Percentiles rank a stretch among this genome's conserved stretches.
phyloP scores from a whole-genome alignment of 148 eudicot species.

The Cornus suecica region DNA sequence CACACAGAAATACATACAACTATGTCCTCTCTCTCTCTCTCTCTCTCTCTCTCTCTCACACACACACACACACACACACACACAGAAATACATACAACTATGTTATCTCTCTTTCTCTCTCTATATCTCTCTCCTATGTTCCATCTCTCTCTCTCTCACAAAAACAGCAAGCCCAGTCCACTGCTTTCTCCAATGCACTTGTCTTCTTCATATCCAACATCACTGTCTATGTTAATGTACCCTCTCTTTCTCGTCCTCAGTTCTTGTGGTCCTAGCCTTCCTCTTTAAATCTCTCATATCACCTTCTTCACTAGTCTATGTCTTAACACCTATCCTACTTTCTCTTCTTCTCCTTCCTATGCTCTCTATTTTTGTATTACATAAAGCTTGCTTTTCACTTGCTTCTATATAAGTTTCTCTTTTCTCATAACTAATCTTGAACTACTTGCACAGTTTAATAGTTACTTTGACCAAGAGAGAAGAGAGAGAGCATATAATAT shows the following conservation, averaged over 20 bases:
- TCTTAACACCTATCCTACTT: conserved; percentile 1
- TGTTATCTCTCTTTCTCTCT: not conserved
- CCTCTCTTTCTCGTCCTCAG: conserved; percentile 12
- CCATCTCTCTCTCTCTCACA: not conserved
- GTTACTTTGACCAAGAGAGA: no score
- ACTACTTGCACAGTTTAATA: no score
- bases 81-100: no score
- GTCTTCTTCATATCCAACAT: conserved; percentile 55
- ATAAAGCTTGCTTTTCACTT: not conserved
- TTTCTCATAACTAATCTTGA: not conserved
- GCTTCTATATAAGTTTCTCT: not conserved
- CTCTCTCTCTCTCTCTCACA: not conserved
- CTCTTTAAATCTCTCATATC: conserved; percentile 8
- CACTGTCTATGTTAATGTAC: conserved; percentile 37
- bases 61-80: no score
- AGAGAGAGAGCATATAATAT: no score
- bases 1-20: no score
- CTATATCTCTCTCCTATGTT: no score
- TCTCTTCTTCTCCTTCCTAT: conserved; percentile 11
- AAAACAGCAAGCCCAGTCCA: conserved; percentile 15
- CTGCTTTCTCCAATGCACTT: conserved; percentile 35
- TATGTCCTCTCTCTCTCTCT: not conserved
- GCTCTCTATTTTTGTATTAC: not conserved
- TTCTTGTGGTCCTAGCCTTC: conserved; percentile 16
- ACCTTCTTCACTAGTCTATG: conserved; percentile 9